Conservation (phyloP, 1,284 basidiomycete species). For the Boletus smithii region DNA sequence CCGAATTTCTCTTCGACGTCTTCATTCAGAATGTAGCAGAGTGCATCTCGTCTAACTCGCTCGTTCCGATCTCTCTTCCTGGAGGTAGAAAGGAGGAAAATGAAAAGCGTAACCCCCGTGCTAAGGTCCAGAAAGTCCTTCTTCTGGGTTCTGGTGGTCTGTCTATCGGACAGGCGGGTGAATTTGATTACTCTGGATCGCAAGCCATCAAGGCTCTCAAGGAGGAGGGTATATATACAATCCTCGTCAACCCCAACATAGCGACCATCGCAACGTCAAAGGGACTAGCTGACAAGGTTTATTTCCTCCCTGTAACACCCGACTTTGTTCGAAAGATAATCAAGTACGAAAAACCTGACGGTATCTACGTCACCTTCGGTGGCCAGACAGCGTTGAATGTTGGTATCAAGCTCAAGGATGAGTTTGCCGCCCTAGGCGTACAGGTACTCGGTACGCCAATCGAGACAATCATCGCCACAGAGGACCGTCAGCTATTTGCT, state of each 20-base stretch:
- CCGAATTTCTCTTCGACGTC: conserved; percentile 98
- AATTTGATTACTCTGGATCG: conserved; percentile 99
- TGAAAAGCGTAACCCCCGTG: conserved; percentile 71
- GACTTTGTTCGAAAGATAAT: conserved; percentile 98
- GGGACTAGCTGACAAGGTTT: conserved; percentile 97
- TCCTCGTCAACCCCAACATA: conserved; percentile 98
- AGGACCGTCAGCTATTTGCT: conserved; percentile 94
- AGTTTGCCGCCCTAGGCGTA: conserved; percentile 85
- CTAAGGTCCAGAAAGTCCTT: conserved; percentile 88
- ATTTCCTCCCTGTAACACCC: conserved; percentile 97
- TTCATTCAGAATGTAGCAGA: conserved; percentile 89
- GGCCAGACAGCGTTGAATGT: conserved; percentile 98
- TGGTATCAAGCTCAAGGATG: conserved; percentile 96
- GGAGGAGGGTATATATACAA: conserved; percentile 98
- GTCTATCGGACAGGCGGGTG: conserved; percentile 97
- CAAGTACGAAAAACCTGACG: conserved; percentile 97
- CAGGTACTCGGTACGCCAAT: conserved; percentile 96
- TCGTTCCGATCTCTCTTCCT: conserved; percentile 80
- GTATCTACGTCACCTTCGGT: conserved; percentile 98
- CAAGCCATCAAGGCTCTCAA: conserved; percentile 99
- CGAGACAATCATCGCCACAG: conserved; percentile 95
- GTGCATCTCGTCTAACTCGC: conserved; percentile 64
- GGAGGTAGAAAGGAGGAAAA: conserved; percentile 87
- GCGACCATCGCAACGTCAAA: conserved; percentile 99
- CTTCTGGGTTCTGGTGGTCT: conserved; percentile 98